phyloP scores from a whole-genome alignment of 75 land plant species.

The Cunninghamia lanceolata region DNA sequence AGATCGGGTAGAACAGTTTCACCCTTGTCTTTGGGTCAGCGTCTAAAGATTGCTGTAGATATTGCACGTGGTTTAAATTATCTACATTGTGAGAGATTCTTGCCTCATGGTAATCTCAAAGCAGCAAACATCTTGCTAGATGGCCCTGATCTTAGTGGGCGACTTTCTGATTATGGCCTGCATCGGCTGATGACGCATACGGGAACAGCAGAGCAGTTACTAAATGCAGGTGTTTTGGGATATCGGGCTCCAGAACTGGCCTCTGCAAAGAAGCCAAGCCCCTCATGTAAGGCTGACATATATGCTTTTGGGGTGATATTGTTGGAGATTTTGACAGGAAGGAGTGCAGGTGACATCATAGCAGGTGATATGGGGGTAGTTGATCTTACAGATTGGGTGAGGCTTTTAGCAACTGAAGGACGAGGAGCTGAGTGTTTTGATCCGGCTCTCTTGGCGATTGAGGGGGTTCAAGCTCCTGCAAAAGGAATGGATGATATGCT shows the following conservation, averaged over 20 bases:
- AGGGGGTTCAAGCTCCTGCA: conserved; percentile 33
- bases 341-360: conserved; percentile 83
- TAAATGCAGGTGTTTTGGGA: conserved; percentile 84
- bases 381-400: conserved; percentile 91
- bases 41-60: conserved; percentile 85
- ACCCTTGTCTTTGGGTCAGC: conserved; percentile 81
- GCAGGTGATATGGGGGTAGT: conserved; percentile 81
- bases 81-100: conserved; percentile 81
- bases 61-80: conserved; percentile 91
- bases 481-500: conserved; percentile 85
- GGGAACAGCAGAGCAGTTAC: conserved; percentile 85
- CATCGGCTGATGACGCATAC: conserved; percentile 94
- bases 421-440: conserved; percentile 82
- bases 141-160: conserved; percentile 70
- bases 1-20: conserved; percentile 66
- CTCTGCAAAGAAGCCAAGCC: conserved; percentile 77
- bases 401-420: conserved; percentile 65
- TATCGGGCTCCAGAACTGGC: conserved; percentile 94
- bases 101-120: conserved; percentile 95
- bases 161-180: conserved; percentile 87
- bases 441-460: conserved; percentile 31
- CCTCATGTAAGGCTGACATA: conserved; percentile 81
- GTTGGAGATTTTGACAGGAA: conserved; percentile 86
- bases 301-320: conserved; percentile 92
- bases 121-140: conserved; percentile 82